Conservation (phyloP, 2,329 filamentous ascomycete species). For the Fusarium citri region DNA sequence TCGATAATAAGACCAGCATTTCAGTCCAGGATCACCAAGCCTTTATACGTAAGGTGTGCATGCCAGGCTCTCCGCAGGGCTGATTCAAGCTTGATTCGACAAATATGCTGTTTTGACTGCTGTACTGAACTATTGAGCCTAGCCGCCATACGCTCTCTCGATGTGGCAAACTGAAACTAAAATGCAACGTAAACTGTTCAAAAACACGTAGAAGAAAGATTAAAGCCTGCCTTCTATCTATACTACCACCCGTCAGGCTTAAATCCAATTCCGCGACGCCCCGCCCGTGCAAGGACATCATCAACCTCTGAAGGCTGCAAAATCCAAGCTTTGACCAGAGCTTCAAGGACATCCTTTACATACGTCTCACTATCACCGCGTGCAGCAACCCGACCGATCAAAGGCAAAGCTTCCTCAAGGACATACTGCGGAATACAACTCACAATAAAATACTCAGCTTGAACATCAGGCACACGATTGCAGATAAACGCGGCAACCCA, state of each 20-base stretch:
- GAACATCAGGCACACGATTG: fast-evolving
- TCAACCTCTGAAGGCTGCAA: background rate
- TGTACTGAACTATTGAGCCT: no score
- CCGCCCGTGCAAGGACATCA: background rate
- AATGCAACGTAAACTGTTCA: no score
- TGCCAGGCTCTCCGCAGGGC: no score
- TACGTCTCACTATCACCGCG: background rate
- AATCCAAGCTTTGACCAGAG: background rate
- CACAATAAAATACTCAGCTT: fast-evolving
- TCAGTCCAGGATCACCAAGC: no score
- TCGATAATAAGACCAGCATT: no score
- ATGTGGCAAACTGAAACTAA: no score
- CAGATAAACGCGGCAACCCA: background rate
- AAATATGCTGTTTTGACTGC: no score
- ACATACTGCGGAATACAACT: background rate
- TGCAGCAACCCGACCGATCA: background rate
- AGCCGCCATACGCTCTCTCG: no score
- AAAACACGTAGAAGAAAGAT: no score
- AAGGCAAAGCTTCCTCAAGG: fast-evolving
- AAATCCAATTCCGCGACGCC: fast-evolving
- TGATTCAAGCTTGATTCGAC: no score
- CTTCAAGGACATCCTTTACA: background rate
- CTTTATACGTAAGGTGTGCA: no score
- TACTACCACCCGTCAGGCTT: background rate
- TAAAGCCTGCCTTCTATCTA: no score